Evolutionary conservation across 1,139 yeast species (phyloP).

Genomic region (Suhomyces yuchorum): DNA sequence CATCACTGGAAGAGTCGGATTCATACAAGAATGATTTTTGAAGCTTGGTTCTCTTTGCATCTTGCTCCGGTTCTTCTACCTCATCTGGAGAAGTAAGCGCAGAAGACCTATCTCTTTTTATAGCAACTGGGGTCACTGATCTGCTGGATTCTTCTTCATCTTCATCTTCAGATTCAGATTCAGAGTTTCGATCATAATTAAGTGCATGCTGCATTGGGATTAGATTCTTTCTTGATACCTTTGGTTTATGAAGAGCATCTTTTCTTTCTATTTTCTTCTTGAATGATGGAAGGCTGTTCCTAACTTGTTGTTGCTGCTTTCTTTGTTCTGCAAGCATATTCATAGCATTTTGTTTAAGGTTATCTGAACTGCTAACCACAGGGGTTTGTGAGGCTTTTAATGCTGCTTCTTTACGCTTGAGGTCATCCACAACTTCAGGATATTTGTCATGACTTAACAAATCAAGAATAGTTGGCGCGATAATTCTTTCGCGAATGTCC

Average conservation of each 20-base stretch:
- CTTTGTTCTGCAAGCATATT: conserved; percentile 31
- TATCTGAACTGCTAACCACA: conserved; percentile 19
- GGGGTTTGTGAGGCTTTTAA: conserved; percentile 20
- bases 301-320: conserved; percentile 23
- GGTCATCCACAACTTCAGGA: conserved; percentile 53
- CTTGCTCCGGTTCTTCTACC: conserved; percentile 28
- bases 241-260: conserved; percentile 11
- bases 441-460: conserved; percentile 61
- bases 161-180: conserved; percentile 35
- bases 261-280: conserved; percentile 37
- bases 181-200: conserved; percentile 52
- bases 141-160: conserved; percentile 45
- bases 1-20: conserved; percentile 23
- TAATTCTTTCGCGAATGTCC: conserved; percentile 73
- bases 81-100: conserved; percentile 29
- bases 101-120: conserved; percentile 24
- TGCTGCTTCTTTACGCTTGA: conserved; percentile 39
- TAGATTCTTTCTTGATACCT: conserved; percentile 27
- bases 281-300: conserved; percentile 47
- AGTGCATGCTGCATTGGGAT: conserved; percentile 77
- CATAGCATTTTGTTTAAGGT: conserved; percentile 28
- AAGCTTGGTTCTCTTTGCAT: conserved; percentile 23
- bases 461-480: conserved; percentile 71
- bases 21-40: conserved; percentile 33
- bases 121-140: conserved; percentile 43